Base-by-base conservation (phyloP, 139 green algal genomes). In the Micractinium conductrix region DNA sequence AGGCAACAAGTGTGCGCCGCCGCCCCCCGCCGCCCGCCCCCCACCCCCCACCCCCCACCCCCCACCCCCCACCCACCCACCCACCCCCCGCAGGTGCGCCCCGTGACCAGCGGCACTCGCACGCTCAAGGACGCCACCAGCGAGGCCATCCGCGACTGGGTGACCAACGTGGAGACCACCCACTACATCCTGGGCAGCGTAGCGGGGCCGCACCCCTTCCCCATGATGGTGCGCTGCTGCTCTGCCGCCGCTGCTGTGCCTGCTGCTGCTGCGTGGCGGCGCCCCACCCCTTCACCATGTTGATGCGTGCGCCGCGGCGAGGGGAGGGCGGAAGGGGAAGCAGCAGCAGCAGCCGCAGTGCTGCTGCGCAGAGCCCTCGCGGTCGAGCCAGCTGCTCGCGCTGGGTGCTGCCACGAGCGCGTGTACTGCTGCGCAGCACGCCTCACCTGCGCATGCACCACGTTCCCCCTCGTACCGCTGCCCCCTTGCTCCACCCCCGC, bases 101-200 rank as follows among this genome's bases (percentile, higher is more conserved):
- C 95, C 10, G 97, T 99, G 68, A 73, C 94, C 86, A 88, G 88
- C 26, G 97, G 97, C 58, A 99, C 97, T 14, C 92, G 94, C 40
- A 99, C 97, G 3, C 92, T 99, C 53, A 99, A 99, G 92, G 97
- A 99, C 81, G 97, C 97, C 43, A 99, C 96, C 73, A 96, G 88
- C 43, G 96, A 99, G 91, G 97, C 97, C 55, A 99, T 99, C 89
- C 91, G 97, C 63, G 97, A 99, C 90, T 99, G 97, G 97, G 97
- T 99, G 53, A 99, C 97, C 50, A 99, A 99, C 84, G 97, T 99
- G 84, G 97, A 99, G 92, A 95, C 85, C 80, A 99, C 97, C 4
- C 97, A 99, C 92, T 99, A 99, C 94, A 99, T 99, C 87, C 93
- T 99, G 35, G 97, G 97, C 69, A 97, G 92, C 28, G 97, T 95